phyloP scores from a whole-genome alignment of 306 rosid species.

The Cyamopsis tetragonoloba region DNA sequence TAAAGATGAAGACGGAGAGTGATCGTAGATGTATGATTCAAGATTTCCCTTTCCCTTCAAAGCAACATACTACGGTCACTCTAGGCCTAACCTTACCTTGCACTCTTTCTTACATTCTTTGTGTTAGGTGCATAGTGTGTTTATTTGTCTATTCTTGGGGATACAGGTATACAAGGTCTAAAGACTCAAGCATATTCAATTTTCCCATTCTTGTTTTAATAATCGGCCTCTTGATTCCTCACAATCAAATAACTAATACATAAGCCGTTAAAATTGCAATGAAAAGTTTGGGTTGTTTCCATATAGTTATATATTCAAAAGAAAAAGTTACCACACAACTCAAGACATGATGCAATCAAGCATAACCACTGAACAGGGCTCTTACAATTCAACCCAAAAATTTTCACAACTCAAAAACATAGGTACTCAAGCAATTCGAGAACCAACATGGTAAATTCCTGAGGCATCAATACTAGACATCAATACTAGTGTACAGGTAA shows the following conservation, averaged over 20 bases:
- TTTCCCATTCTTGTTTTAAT: background rate
- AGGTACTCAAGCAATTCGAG: background rate
- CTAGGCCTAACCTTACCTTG: no score
- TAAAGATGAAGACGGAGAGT: background rate
- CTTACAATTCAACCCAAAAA: background rate
- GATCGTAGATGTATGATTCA: background rate
- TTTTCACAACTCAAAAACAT: background rate
- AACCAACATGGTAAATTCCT: background rate
- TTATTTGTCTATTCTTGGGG: no score
- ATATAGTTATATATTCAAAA: no score
- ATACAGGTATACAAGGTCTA: background rate
- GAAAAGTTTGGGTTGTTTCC: no score
- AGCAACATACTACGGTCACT: no score
- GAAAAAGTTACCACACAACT: no score
- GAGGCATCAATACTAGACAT: background rate
- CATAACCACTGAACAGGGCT: background rate
- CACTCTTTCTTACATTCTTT: no score
- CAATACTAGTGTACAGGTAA: background rate
- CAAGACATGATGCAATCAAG: background rate
- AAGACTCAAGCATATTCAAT: background rate
- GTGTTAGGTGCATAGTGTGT: no score
- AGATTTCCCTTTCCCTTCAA: background rate
- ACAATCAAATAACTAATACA: background rate
- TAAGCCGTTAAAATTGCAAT: no score
- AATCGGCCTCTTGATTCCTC: background rate